Evolutionary conservation across 768 basidiomycete genomes (phyloP).

Genomic region (Tricholoma flavovirens): DNA sequence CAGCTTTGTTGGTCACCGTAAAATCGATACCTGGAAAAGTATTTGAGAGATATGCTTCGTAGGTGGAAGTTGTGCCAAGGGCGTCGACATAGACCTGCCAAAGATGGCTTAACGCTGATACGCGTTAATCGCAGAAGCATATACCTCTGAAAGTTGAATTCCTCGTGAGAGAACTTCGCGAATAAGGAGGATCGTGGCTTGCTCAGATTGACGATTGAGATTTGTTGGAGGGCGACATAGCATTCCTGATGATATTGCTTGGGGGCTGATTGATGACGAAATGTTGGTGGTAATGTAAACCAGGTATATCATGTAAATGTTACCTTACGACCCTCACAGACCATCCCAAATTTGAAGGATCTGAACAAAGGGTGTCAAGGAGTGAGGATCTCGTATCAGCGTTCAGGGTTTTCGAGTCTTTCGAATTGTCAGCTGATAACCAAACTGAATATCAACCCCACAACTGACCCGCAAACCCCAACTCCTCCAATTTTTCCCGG

Average conservation of each 20-base stretch:
- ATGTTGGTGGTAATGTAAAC: not conserved
- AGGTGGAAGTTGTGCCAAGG: constrained; percentile 79
- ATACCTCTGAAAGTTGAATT: constrained; percentile 72
- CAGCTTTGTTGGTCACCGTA: constrained; percentile 89
- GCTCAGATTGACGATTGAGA: constrained; percentile 82
- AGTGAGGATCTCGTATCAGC: constrained; percentile 61
- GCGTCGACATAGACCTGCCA: constrained; percentile 90
- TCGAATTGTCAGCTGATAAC: not conserved
- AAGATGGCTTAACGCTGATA: not conserved
- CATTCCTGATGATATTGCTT: constrained; percentile 91
- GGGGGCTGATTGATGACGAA: constrained; percentile 51
- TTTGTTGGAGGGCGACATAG: constrained; percentile 77
- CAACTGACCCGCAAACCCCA: constrained; percentile 87
- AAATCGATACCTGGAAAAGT: constrained; percentile 82
- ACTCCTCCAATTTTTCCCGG: constrained; percentile 59
- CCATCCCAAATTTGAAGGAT: constrained; percentile 72
- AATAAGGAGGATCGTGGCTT: constrained; percentile 87
- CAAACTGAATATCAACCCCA: not conserved
- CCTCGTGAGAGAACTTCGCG: constrained; percentile 78
- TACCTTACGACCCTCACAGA: constrained; percentile 75
- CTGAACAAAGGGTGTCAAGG: constrained; percentile 60
- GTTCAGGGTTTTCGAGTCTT: constrained; percentile 91
- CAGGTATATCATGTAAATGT: not conserved
- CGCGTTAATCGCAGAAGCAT: not conserved
- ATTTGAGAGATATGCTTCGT: constrained; percentile 75